A percentile compares a stretch with the other conserved stretches of the same genome.
Evolutionary conservation across 768 basidiomycete species (phyloP).

Genomic region (Candolleomyces efflorescens): DNA sequence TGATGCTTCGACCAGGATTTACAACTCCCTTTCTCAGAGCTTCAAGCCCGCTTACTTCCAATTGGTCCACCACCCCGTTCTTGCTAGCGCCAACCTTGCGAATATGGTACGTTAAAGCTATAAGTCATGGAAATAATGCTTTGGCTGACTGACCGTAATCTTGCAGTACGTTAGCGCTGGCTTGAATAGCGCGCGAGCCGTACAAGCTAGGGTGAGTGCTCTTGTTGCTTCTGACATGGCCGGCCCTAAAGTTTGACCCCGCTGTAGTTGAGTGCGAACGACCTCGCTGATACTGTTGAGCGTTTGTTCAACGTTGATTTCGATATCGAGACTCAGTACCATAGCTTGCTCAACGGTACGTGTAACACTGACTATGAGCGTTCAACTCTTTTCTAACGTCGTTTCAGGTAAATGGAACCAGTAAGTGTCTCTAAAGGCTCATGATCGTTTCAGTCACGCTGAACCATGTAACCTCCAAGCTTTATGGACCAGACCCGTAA

Average conservation of each 20-base stretch:
- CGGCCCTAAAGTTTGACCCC: neutral
- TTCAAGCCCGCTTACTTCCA: conserved; percentile 65
- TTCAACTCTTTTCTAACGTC: neutral
- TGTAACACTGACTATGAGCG: neutral
- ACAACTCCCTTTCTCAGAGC: conserved; percentile 42
- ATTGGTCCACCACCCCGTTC: conserved; percentile 62
- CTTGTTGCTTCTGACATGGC: neutral
- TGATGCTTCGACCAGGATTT: conserved; percentile 48
- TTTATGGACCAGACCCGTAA: conserved; percentile 73
- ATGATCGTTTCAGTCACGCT: neutral
- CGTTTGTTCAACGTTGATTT: conserved; percentile 57
- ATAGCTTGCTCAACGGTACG: conserved; percentile 50
- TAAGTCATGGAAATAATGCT: too few relatives aligned
- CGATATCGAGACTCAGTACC: conserved; percentile 57
- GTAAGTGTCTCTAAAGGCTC: conserved; percentile 26
- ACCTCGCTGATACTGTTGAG: conserved; percentile 50
- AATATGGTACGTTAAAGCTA: neutral
- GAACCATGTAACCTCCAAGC: conserved; percentile 17
- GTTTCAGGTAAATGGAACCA: conserved; percentile 59
- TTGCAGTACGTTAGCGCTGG: conserved; percentile 41
- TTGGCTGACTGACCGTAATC: too few relatives aligned
- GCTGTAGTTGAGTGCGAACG: conserved; percentile 48
- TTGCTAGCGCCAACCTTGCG: conserved; percentile 54
- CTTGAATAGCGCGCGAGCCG: conserved; percentile 54
- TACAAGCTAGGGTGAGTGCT: conserved; percentile 47